Percentiles rank a stretch among this genome's conserved stretches.
These are phyloP conservation scores for Jasminum sambac DNA, from an alignment of 257 asterid species.

Conservation along the genomic window DNA sequence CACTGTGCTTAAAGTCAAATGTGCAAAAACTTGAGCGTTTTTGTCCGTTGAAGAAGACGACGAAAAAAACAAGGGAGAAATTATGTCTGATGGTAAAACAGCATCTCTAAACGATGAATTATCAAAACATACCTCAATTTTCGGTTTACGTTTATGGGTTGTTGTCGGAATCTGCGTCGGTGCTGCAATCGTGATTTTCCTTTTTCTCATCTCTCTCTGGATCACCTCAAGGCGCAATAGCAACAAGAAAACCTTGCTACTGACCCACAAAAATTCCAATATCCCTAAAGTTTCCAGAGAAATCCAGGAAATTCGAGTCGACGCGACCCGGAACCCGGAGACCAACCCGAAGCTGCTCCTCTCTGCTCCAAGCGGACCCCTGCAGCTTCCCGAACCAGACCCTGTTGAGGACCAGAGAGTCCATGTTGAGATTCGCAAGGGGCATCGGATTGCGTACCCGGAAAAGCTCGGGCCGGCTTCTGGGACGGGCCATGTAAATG, in stretches of 20 bases:
- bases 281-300: conserved; percentile 72
- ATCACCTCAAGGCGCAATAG: conserved; percentile 51
- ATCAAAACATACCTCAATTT: conserved; percentile 65
- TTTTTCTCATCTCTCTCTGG: conserved; percentile 76
- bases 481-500: conserved; percentile 59
- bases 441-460: conserved; percentile 47
- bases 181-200: conserved; percentile 64
- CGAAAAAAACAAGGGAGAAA: not conserved
- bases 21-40: conserved; percentile 17
- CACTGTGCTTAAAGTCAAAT: conserved; percentile 29
- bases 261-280: conserved; percentile 39
- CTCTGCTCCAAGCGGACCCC: conserved; percentile 36
- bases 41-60: conserved; percentile 4
- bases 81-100: conserved; percentile 55
- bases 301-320: conserved; percentile 69
- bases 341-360: conserved; percentile 32
- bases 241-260: conserved; percentile 32
- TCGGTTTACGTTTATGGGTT: conserved; percentile 79
- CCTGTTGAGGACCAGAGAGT: conserved; percentile 43
- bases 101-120: conserved; percentile 56
- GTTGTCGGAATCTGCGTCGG: conserved; percentile 83
- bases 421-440: conserved; percentile 65
- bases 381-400: conserved; percentile 45
- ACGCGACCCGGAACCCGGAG: conserved; percentile 44
- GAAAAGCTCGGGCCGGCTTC: conserved; percentile 42